Evolutionary conservation across 129 eudicot genomes (phyloP).

Genomic region (Chrysanthemum makinoi): DNA sequence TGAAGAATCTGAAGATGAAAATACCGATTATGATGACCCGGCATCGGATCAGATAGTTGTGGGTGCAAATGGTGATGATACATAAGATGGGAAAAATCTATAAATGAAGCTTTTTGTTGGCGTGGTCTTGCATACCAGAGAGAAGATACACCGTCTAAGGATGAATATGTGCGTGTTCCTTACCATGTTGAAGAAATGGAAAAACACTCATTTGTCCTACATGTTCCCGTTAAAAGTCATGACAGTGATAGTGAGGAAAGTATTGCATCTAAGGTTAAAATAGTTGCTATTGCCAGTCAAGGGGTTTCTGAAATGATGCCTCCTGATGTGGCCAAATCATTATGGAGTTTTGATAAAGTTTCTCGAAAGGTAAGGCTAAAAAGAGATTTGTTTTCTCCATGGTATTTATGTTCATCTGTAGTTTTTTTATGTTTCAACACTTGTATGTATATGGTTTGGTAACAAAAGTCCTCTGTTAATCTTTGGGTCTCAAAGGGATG

Average conservation of each 20-base stretch:
- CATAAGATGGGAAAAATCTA: conserved; percentile 49
- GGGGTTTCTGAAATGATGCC: conserved; percentile 79
- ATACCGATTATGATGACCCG: conserved; percentile 35
- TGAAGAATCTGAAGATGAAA: conserved; percentile 61
- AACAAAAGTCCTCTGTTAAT: background rate
- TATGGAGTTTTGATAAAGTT: too few species aligned
- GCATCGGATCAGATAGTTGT: conserved; percentile 26
- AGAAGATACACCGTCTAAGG: conserved; percentile 63
- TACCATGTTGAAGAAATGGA: conserved; percentile 74
- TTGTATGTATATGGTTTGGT: background rate
- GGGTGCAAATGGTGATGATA: conserved; percentile 44
- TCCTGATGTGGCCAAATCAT: too few species aligned
- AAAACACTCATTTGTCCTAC: conserved; percentile 78
- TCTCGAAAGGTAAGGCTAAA: too few species aligned
- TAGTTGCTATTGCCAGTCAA: conserved; percentile 71
- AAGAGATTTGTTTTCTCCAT: too few species aligned
- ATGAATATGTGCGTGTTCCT: conserved; percentile 77
- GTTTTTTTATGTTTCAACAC: background rate
- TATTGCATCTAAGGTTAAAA: conserved; percentile 46
- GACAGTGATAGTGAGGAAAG: conserved; percentile 48
- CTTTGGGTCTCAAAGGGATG: conserved; percentile 66
- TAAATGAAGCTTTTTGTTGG: conserved; percentile 88
- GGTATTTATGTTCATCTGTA: background rate
- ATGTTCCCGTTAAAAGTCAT: conserved; percentile 59
- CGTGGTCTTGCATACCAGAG: conserved; percentile 79